These are phyloP conservation scores for Aspergillus incahuasiensis DNA, from an alignment of 495 filamentous ascomycete species.

Conservation along the genomic window DNA sequence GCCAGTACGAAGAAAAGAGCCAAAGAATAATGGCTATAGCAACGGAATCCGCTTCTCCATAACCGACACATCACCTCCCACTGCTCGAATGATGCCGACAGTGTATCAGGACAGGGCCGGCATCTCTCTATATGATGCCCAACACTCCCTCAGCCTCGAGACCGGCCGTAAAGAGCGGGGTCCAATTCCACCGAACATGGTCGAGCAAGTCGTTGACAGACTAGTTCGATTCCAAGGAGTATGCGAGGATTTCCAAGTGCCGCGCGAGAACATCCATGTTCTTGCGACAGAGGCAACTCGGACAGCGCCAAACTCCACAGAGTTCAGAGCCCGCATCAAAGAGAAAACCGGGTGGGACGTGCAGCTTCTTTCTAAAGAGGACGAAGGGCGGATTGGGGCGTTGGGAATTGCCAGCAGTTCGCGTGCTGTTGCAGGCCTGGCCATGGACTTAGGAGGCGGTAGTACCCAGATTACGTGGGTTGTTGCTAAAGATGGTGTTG, in stretches of 20 bases:
- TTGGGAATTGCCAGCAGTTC: conserved; percentile 75
- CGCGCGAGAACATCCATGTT: conserved; percentile 56
- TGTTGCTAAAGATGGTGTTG: conserved; percentile 45
- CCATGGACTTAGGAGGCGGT: conserved; percentile 85
- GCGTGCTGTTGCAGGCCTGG: conserved; percentile 56
- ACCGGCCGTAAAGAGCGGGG: conserved; percentile 18
- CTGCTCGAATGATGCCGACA: conserved; percentile 63
- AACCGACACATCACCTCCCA: conserved; percentile 64
- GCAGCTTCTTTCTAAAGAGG: conserved; percentile 65
- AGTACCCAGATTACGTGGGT: conserved; percentile 87
- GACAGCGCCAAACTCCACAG: conserved; percentile 65
- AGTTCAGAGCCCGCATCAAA: conserved; percentile 59
- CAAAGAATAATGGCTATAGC: conserved; percentile 35
- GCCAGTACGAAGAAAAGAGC: conserved; percentile 9
- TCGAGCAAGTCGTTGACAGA: conserved; percentile 54
- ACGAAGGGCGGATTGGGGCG: conserved; percentile 77
- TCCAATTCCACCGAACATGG: conserved; percentile 57
- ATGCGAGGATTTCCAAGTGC: conserved; percentile 65
- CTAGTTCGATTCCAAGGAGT: conserved; percentile 66
- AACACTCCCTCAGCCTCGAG: conserved; percentile 39
- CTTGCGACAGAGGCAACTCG: conserved; percentile 86
- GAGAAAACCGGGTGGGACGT: conserved; percentile 60
- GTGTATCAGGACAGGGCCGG: conserved; percentile 68
- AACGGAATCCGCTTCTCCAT: conserved; percentile 94
- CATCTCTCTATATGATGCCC: conserved; percentile 86